Conservation (phyloP, 495 filamentous ascomycete species). For the Lophiotrema nucula region DNA sequence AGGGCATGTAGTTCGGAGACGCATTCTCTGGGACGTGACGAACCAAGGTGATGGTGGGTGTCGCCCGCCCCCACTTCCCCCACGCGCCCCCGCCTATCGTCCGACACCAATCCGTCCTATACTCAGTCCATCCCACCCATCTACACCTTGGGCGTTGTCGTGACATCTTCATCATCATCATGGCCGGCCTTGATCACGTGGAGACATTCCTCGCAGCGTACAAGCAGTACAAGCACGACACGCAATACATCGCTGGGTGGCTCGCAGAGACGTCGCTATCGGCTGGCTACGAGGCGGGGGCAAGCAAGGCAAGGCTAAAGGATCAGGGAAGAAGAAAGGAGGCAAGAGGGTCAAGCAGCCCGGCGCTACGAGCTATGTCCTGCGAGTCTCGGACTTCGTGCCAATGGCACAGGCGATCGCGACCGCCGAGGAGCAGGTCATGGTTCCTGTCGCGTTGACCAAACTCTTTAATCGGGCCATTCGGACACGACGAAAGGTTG, state of each 20-base stretch:
- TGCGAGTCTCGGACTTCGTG: background rate
- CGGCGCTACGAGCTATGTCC: background rate
- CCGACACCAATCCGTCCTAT: too few relatives aligned
- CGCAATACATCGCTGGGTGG: background rate
- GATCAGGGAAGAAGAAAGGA: background rate
- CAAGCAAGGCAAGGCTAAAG: background rate
- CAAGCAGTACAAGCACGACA: slow-evolving; percentile 1
- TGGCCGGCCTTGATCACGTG: background rate
- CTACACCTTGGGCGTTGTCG: too few relatives aligned
- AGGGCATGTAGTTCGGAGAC: too few relatives aligned
- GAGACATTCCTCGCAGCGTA: background rate
- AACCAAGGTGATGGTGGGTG: too few relatives aligned
- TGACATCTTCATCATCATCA: too few relatives aligned
- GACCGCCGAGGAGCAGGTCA: background rate
- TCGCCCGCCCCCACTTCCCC: too few relatives aligned
- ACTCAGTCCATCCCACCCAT: too few relatives aligned
- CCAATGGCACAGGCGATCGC: background rate
- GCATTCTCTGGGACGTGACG: too few relatives aligned
- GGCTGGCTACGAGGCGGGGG: background rate
- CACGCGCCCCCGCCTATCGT: too few relatives aligned
- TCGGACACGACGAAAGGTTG: background rate
- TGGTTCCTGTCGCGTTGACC: background rate
- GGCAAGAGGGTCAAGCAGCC: background rate
- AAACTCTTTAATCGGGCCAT: background rate
- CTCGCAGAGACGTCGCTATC: background rate